Base-by-base conservation (phyloP, 495 filamentous ascomycete genomes). In the Collariella sp. region DNA sequence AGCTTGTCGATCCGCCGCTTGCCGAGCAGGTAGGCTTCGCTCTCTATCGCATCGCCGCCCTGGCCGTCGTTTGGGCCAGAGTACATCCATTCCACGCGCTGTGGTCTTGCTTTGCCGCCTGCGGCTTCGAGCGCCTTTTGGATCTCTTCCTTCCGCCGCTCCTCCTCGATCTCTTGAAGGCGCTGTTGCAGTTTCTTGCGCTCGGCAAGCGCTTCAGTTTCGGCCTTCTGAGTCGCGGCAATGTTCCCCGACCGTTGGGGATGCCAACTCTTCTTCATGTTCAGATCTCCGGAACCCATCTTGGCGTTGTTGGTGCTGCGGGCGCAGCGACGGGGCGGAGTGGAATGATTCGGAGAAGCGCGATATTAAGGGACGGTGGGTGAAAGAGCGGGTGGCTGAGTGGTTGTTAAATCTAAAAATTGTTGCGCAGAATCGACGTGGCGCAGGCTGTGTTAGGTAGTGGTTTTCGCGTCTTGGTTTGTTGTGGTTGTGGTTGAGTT, bases 211-310 rank as follows among this genome's bases (percentile, higher is more conserved):
- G 93, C 93, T 58, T 87, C 86, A 65, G 93, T 83, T 64, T 99
- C 91, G 53, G 66, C 66, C 20, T 66, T 67, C 18, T 63, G 54
- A n/a, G 65, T 67, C 5, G 67, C 67, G 36, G 67, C 67, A 45
- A 69, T 41, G 53, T 69, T 69, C 60, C 60, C 64, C 33, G 65
- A 66, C 19, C 67, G 62, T 46, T 67, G 64, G 64, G 62, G 64
- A 66, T 98, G 91, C 86, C 91, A 98, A 76, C 87, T 91, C 78
- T 99, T 99, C 74, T 99, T 99, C 61, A 95, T 73, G 61, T 96
- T 95, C 65, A 96, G 74, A 76, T 95, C 89, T 61, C 87, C 86
- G 48, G 66, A 63, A 74, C 86, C 84, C 87, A 91, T 91, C 50
- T 78, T 87, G 73, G 62, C 59, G 62, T 66, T 55, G 56, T 64